These are phyloP conservation scores for Solanum verrucosum DNA, from an alignment of 257 asterid species.

Conservation along the genomic window DNA sequence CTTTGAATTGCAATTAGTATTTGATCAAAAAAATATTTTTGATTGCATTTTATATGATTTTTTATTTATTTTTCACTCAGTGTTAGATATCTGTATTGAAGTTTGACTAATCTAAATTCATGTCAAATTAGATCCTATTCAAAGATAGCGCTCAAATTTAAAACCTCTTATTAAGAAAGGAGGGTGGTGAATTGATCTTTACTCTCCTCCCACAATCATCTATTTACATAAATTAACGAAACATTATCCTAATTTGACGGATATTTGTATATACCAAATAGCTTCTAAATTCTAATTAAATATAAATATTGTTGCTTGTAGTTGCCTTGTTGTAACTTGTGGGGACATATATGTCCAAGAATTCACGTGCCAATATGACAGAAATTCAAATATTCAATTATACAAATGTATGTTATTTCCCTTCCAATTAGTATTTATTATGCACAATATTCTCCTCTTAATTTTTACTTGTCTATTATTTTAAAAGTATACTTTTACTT, in stretches of 20 bases:
- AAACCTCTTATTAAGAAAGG: too few relatives aligned
- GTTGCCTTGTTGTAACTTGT: not conserved
- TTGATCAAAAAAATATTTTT: not conserved
- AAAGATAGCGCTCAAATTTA: too few relatives aligned
- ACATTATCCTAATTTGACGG: not conserved
- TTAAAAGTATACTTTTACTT: too few relatives aligned
- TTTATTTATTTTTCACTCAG: too few relatives aligned
- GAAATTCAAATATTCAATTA: not conserved
- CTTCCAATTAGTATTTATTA: too few relatives aligned
- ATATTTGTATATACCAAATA: not conserved
- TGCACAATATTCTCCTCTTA: not conserved
- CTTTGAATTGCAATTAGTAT: not conserved
- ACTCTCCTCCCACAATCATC: too few relatives aligned
- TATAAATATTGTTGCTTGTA: not conserved
- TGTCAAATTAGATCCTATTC: accelerated
- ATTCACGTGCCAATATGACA: not conserved
- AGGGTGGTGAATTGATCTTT: too few relatives aligned
- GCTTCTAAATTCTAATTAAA: not conserved
- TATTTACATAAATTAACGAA: not conserved
- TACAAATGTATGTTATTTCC: not conserved
- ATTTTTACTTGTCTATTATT: not conserved
- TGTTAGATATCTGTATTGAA: too few relatives aligned
- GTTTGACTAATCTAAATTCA: too few relatives aligned
- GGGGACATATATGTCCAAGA: not conserved
- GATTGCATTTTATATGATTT: too few relatives aligned